Conservation (phyloP, 2,329 filamentous ascomycete genomes). For the Aureobasidium pullulans region DNA sequence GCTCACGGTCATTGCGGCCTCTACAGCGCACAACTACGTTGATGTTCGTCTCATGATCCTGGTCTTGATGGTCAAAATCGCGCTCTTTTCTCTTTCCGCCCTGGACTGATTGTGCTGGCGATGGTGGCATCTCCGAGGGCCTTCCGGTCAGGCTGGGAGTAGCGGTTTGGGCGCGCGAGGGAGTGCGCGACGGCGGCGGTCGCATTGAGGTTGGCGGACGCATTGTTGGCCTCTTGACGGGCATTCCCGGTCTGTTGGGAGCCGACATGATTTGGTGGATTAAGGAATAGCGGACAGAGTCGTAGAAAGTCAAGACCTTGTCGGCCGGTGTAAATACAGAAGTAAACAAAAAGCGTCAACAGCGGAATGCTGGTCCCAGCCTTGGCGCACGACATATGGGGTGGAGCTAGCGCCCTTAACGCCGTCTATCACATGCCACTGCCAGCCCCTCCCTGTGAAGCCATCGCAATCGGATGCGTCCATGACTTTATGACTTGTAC, state of each 20-base stretch:
- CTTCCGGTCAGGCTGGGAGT: conserved; percentile 36
- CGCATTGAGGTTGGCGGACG: conserved; percentile 47
- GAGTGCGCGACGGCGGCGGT: conserved; percentile 43
- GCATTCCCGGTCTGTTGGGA: conserved; percentile 44
- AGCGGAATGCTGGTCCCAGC: not conserved
- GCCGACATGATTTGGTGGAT: conserved; percentile 41
- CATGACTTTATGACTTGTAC: no score
- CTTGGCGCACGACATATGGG: not conserved
- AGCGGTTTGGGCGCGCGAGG: conserved; percentile 42
- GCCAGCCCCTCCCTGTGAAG: not conserved
- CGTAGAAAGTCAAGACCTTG: not conserved
- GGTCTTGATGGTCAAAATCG: conserved; percentile 63
- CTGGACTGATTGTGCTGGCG: conserved; percentile 51
- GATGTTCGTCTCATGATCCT: conserved; percentile 81
- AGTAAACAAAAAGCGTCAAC: not conserved
- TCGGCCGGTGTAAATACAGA: not conserved
- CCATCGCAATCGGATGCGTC: no score
- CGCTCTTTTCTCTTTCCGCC: conserved; percentile 78
- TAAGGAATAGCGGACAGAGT: not conserved
- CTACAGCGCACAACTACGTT: conserved; percentile 94
- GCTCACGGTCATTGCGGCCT: conserved; percentile 85
- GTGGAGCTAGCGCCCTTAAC: not conserved
- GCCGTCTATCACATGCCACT: not conserved
- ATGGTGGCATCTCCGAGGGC: conserved; percentile 38
- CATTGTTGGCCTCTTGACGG: conserved; percentile 43